phyloP scores from a whole-genome alignment of 1,284 basidiomycete species.

The Cerioporus squamosus region DNA sequence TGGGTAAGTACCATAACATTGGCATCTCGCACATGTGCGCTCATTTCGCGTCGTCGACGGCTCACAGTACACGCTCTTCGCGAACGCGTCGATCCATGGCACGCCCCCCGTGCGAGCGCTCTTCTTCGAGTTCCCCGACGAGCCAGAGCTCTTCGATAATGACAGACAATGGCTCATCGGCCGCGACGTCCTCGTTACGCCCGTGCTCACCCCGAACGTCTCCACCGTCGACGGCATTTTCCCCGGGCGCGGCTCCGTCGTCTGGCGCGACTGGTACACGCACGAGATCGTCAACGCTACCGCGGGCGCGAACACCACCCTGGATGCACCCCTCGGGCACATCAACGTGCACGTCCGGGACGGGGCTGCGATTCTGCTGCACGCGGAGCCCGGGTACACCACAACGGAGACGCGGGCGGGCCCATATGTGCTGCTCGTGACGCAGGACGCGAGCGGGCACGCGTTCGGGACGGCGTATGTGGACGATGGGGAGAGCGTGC shows the following conservation, averaged over 20 bases:
- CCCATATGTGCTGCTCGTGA: constrained; percentile 60
- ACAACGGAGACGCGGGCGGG: constrained; percentile 57
- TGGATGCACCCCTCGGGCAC: constrained; percentile 65
- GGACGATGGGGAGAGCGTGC: constrained; percentile 65
- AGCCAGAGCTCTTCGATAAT: constrained; percentile 63
- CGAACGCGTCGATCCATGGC: constrained; percentile 64
- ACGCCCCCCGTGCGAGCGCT: constrained; percentile 74
- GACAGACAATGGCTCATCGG: constrained; percentile 79
- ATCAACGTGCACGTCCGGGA: constrained; percentile 74
- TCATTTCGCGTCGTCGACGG: background rate
- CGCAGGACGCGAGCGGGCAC: constrained; percentile 46
- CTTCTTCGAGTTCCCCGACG: constrained; percentile 78
- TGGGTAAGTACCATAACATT: constrained; percentile 52
- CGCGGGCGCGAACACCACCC: constrained; percentile 41
- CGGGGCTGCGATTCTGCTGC: constrained; percentile 59
- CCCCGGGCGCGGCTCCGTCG: constrained; percentile 60
- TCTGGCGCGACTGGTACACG: constrained; percentile 82
- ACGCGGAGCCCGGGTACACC: constrained; percentile 60
- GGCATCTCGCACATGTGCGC: constrained; percentile 44
- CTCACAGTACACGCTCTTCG: constrained; percentile 73
- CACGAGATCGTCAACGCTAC: constrained; percentile 53
- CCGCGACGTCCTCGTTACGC: constrained; percentile 71
- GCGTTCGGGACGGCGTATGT: constrained; percentile 64
- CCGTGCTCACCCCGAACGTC: constrained; percentile 67
- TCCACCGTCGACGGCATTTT: constrained; percentile 59